Conservation (phyloP, 139 green algal genomes). For the Pleodorina starrii region DNA sequence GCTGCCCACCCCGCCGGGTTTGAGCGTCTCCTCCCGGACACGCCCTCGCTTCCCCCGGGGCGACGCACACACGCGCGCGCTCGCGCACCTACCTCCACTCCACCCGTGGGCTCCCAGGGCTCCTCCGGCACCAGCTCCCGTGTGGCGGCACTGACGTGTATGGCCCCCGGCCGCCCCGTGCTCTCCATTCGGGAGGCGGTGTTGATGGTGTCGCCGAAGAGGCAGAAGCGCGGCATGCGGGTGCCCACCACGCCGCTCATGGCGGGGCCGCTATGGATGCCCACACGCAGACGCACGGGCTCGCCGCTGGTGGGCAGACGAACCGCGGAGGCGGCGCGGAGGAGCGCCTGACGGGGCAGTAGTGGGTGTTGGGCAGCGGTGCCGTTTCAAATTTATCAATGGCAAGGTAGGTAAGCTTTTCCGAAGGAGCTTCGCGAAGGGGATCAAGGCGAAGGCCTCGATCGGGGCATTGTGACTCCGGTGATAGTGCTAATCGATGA, state of each 20-base stretch:
- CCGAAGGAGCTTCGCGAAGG: too few species aligned
- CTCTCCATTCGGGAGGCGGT: too few species aligned
- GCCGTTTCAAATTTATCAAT: neutral
- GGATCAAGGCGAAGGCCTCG: too few species aligned
- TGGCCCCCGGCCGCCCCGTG: constrained; percentile 24
- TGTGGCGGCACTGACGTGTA: constrained; percentile 32
- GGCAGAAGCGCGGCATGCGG: too few species aligned
- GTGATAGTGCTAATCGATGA: too few species aligned
- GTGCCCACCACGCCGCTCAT: too few species aligned
- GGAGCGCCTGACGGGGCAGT: neutral
- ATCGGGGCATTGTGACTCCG: too few species aligned
- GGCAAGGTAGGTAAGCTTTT: too few species aligned
- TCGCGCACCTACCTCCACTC: constrained; percentile 8
- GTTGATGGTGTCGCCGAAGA: too few species aligned
- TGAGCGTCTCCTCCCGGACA: neutral
- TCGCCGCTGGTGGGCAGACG: constrained; percentile 40
- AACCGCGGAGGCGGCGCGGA: neutral
- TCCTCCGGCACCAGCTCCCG: constrained; percentile 34
- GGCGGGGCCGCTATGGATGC: constrained; percentile 42
- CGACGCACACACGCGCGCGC: neutral
- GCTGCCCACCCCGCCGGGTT: too few species aligned
- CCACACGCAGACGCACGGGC: constrained; percentile 33
- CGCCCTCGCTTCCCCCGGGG: too few species aligned
- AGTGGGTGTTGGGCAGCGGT: too few species aligned
- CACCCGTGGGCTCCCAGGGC: constrained; percentile 41